Evolutionary conservation across 441 rosid genomes (phyloP).

Genomic region (Populus hybrid): DNA sequence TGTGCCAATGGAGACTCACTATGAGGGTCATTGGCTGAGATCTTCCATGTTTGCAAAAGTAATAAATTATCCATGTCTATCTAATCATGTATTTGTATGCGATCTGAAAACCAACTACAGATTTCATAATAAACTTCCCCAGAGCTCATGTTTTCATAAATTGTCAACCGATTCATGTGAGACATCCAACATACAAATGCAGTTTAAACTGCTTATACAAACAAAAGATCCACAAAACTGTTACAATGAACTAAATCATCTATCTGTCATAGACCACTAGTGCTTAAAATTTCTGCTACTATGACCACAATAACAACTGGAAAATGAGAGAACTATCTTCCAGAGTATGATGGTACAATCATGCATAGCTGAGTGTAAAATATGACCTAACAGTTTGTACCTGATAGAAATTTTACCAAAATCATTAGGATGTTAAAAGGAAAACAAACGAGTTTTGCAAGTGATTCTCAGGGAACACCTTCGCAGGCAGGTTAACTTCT

Average conservation of each 20-base stretch:
- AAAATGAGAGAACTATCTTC: too few relatives aligned
- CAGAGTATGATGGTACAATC: not conserved
- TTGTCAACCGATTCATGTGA: not conserved
- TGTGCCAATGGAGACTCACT: not conserved
- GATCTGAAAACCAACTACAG: not conserved
- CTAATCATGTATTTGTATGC: not conserved
- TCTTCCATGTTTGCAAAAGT: not conserved
- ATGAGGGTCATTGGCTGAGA: not conserved
- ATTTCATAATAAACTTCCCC: not conserved
- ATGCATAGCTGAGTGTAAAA: not conserved
- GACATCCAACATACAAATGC: not conserved
- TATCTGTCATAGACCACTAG: not conserved
- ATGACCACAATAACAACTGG: not conserved
- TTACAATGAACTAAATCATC: not conserved
- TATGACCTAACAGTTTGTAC: not conserved
- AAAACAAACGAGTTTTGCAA: not conserved
- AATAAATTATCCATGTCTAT: not conserved
- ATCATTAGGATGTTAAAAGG: not conserved
- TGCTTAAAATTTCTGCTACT: not conserved
- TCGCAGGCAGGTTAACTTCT: conserved; percentile 29
- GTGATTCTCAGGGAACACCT: conserved; percentile 37
- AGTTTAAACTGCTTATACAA: not conserved
- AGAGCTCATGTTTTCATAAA: not conserved
- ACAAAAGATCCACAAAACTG: not conserved
- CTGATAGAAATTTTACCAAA: not conserved